These are phyloP conservation scores for Citrus sp. DNA, from an alignment of 345 rosid species.

Conservation along the genomic window DNA sequence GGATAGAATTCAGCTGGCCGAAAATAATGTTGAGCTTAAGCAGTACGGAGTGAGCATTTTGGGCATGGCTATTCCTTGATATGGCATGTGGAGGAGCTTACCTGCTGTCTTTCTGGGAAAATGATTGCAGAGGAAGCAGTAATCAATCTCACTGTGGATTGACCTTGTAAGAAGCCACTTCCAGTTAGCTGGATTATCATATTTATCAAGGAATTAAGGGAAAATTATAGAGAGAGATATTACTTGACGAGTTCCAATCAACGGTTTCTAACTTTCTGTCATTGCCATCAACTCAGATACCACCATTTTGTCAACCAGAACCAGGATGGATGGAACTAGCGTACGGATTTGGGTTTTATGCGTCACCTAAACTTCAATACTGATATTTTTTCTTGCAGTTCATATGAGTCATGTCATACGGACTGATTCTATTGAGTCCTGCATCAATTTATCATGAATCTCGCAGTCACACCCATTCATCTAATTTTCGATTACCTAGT, in stretches of 20 bases:
- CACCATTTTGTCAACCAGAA: background rate
- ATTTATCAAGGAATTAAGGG: background rate
- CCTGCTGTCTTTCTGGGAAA: background rate
- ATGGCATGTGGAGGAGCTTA: background rate
- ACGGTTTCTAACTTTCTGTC: background rate
- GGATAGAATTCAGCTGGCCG: no score
- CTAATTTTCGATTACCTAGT: no score
- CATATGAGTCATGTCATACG: background rate
- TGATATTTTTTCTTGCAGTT: background rate
- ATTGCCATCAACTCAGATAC: no score
- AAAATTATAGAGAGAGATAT: background rate
- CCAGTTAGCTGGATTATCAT: background rate
- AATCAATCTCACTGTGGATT: background rate
- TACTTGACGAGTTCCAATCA: background rate
- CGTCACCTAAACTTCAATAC: background rate
- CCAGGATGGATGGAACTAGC: background rate
- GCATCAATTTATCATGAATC: no score
- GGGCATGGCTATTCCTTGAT: background rate
- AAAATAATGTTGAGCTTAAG: background rate
- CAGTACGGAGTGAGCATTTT: background rate
- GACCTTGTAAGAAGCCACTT: background rate
- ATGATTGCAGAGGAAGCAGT: background rate
- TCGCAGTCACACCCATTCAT: no score
- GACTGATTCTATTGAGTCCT: background rate
- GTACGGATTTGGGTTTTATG: background rate